Conservation (phyloP, 2,329 filamentous ascomycete species). For the Escovopsis sp. region DNA sequence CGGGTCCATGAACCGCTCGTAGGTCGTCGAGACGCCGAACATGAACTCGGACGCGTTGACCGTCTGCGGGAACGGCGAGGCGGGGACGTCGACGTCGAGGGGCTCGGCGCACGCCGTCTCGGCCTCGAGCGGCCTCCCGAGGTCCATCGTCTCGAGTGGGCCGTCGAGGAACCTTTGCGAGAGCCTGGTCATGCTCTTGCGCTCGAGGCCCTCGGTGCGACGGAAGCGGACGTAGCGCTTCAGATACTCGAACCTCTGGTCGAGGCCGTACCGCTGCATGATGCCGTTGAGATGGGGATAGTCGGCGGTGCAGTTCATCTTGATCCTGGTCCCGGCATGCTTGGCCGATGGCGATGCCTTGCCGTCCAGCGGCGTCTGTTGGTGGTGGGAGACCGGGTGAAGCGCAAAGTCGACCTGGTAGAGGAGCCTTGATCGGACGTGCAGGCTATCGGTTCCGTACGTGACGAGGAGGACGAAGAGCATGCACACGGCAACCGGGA, state of each 20-base stretch:
- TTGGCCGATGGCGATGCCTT: slow-evolving; percentile 7
- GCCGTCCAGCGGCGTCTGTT: slow-evolving; percentile 18
- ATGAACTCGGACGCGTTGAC: slow-evolving; percentile 43
- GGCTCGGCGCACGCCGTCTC: slow-evolving; percentile 32
- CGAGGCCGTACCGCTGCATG: slow-evolving; percentile 31
- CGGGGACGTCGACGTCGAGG: slow-evolving; percentile 34
- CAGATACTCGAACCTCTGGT: slow-evolving; percentile 38
- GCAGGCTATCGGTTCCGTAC: slow-evolving; percentile 26
- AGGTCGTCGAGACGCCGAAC: slow-evolving; percentile 45
- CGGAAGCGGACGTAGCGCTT: slow-evolving; percentile 40
- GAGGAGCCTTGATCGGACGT: slow-evolving; percentile 26
- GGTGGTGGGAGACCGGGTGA: slow-evolving; percentile 12
- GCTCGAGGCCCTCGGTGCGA: slow-evolving; percentile 30
- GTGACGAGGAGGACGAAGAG: slow-evolving; percentile 27
- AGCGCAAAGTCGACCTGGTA: slow-evolving; percentile 17
- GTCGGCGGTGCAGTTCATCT: slow-evolving; percentile 37
- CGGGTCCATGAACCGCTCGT: slow-evolving; percentile 36
- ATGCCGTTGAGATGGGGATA: slow-evolving; percentile 29
- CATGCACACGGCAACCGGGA: slow-evolving; percentile 28
- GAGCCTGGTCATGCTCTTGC: slow-evolving; percentile 37
- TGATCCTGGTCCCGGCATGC: slow-evolving; percentile 11
- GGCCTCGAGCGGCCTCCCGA: slow-evolving; percentile 25
- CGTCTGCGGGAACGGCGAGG: slow-evolving; percentile 33
- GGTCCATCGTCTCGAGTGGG: slow-evolving; percentile 32
- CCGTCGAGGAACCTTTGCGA: slow-evolving; percentile 32